Conservation (phyloP, 2,329 filamentous ascomycete species). For the Aspergillus udagawae region DNA sequence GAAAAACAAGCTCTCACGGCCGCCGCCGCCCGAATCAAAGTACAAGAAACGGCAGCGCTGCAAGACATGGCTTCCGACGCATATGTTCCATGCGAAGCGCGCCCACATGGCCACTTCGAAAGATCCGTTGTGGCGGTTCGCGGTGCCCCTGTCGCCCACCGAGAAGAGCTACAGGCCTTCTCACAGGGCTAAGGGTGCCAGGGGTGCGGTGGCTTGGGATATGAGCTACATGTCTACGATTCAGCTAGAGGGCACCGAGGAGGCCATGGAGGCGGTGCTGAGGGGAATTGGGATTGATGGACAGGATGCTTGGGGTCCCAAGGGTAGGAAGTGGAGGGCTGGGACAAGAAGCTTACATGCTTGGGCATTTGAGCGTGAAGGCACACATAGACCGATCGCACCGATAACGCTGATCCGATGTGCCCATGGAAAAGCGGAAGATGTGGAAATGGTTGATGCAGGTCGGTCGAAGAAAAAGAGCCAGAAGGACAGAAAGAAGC, state of each 20-base stretch:
- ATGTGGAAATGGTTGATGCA: conserved; percentile 35
- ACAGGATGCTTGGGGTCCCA: conserved; percentile 59
- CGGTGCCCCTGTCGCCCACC: conserved; percentile 77
- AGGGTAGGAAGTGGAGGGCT: conserved; percentile 66
- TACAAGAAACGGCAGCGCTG: conserved; percentile 80
- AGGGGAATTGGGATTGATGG: conserved; percentile 58
- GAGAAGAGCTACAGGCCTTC: conserved; percentile 87
- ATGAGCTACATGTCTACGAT: conserved; percentile 92
- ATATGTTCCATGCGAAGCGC: conserved; percentile 89
- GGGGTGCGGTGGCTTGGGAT: conserved; percentile 84
- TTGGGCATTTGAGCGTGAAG: conserved; percentile 56
- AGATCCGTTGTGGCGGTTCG: conserved; percentile 83
- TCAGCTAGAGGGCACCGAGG: conserved; percentile 63
- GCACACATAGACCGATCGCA: conserved; percentile 57
- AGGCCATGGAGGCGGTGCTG: conserved; percentile 63
- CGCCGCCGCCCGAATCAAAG: conserved; percentile 59
- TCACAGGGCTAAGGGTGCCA: conserved; percentile 70
- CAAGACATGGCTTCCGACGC: conserved; percentile 94
- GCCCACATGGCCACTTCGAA: conserved; percentile 80
- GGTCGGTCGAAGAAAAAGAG: conserved; percentile 16
- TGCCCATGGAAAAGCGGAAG: conserved; percentile 35
- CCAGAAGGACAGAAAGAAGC: conserved; percentile 44
- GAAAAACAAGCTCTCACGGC: conserved; percentile 65
- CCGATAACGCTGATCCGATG: conserved; percentile 76
- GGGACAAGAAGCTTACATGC: conserved; percentile 56